A percentile compares a stretch with the other conserved stretches of the same genome.
Evolutionary conservation across 2,329 filamentous ascomycete species (phyloP).

Genomic region (Phaeosphaeriaceae sp.): DNA sequence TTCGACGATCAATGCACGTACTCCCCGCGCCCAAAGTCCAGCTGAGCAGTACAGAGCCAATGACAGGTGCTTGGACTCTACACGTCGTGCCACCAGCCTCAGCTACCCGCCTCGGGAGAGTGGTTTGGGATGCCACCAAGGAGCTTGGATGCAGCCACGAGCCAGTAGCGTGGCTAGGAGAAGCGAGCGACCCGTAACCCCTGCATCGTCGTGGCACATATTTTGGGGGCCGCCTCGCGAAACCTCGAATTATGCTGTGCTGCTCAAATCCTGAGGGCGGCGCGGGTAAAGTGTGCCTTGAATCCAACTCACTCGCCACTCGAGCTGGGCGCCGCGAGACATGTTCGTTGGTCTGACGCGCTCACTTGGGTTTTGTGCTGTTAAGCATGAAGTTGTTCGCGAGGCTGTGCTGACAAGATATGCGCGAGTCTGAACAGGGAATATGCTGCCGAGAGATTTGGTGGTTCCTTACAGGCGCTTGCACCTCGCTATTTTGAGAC

Average conservation of each 20-base stretch:
- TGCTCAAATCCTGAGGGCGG: not conserved
- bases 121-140: not conserved
- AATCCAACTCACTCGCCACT: not conserved
- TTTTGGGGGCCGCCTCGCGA: slow-evolving; percentile 14
- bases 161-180: slow-evolving; percentile 23
- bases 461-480: slow-evolving; percentile 5
- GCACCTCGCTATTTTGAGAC: slow-evolving; percentile 30
- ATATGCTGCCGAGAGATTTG: not conserved
- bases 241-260: slow-evolving; percentile 3
- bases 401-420: slow-evolving; percentile 23
- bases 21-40: slow-evolving; percentile 7
- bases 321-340: not conserved
- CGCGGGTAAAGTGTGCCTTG: not conserved
- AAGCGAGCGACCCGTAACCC: slow-evolving; percentile 31
- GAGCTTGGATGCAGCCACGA: not conserved
- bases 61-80: not conserved
- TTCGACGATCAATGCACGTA: slow-evolving; percentile 14
- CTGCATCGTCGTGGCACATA: slow-evolving; percentile 4
- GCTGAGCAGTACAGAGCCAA: slow-evolving; percentile 11
- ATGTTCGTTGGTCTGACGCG: not conserved
- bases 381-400: not conserved
- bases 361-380: not conserved
- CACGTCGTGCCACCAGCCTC: slow-evolving; percentile 18
- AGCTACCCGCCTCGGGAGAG: slow-evolving; percentile 7
- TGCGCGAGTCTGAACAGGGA: not conserved